Conservation (phyloP, 164 flowering plant genomes). For the grape (Vitis vinifera) region ASM3070453v1 NC_081812.1:21657001-21657500, state of each 20-base stretch:
- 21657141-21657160: not conserved
- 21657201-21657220: not conserved
- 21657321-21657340: not conserved
- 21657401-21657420: not conserved
- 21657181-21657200: not conserved
- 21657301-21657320: not conserved
- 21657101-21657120: slow-evolving; percentile 15
- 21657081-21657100: slow-evolving; percentile 9
- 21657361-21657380: not conserved
- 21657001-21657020: slow-evolving; percentile 20
- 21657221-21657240: no score
- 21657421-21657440: not conserved
- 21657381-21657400: not conserved
- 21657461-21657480: no score
- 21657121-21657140: not conserved
- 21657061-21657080: slow-evolving; percentile 7
- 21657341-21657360: not conserved
- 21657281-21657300: not conserved
- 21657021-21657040: not conserved
- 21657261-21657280: not conserved
- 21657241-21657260: not conserved
- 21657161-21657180: not conserved
- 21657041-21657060: not conserved
- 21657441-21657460: no score
- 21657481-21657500: no score